Percentiles rank a stretch among this genome's conserved stretches.
phyloP scores from a whole-genome alignment of 176 grass and related monocot species.

The Avena eriantha region DNA sequence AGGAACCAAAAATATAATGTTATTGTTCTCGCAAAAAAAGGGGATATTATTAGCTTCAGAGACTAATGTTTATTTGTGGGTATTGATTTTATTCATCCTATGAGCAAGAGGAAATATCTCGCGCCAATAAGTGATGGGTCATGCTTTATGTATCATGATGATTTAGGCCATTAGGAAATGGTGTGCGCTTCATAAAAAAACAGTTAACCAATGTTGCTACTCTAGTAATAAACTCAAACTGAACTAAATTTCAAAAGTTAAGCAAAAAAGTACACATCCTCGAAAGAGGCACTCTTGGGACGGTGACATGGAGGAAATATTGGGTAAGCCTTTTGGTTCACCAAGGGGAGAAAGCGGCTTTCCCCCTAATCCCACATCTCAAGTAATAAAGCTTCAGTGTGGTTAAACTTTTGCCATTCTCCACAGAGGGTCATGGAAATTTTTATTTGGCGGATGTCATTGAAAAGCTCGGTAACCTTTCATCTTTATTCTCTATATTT shows the following conservation, averaged over 20 bases:
- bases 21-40: background rate
- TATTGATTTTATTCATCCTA: background rate
- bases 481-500: background rate
- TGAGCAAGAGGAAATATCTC: background rate
- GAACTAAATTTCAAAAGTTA: too few species aligned
- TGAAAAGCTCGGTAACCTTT: background rate
- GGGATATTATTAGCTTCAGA: background rate
- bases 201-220: too few species aligned
- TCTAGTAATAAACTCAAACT: too few species aligned
- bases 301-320: background rate
- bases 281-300: too few species aligned
- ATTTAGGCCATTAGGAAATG: too few species aligned
- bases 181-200: too few species aligned
- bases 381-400: too few species aligned
- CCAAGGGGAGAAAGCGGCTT: background rate
- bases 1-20: background rate
- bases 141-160: background rate
- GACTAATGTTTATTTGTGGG: background rate
- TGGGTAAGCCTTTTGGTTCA: background rate
- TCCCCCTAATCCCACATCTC: too few species aligned
- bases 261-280: too few species aligned
- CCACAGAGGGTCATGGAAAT: too few species aligned
- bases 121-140: background rate
- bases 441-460: too few species aligned
- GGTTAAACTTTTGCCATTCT: too few species aligned